Conservation (phyloP, 768 basidiomycete species). For the Suillus fuscotomentosus region DNA sequence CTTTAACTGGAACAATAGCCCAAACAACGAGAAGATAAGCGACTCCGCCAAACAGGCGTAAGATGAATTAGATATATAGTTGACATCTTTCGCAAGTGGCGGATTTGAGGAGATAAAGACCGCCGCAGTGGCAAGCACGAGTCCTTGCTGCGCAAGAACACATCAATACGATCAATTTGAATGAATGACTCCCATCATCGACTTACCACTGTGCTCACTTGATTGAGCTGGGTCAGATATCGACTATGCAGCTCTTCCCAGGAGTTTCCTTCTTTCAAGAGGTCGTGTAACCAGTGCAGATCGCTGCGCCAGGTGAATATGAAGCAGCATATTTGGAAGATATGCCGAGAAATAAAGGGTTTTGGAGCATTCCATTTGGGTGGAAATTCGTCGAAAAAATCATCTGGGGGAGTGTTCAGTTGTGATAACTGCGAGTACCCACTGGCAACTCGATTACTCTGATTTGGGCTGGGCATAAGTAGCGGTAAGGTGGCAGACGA, state of each 20-base stretch:
- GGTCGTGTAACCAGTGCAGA: neutral
- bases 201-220: neutral
- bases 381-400: neutral
- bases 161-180: neutral
- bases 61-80: neutral
- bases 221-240: neutral
- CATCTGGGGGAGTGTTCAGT: neutral
- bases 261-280: neutral
- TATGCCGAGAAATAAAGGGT: neutral
- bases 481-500: neutral
- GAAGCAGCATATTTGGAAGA: neutral
- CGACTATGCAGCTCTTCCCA: neutral
- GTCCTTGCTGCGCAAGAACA: neutral
- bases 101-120: neutral
- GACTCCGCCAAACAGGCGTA: neutral
- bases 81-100: neutral
- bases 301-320: neutral
- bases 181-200: neutral
- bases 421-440: neutral
- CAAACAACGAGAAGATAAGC: neutral
- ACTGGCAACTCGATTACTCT: neutral
- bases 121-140: neutral
- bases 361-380: neutral
- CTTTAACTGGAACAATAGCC: neutral
- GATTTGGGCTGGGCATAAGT: neutral